Conservation (phyloP, 768 basidiomycete species). For the Lentinula raphanica region DNA sequence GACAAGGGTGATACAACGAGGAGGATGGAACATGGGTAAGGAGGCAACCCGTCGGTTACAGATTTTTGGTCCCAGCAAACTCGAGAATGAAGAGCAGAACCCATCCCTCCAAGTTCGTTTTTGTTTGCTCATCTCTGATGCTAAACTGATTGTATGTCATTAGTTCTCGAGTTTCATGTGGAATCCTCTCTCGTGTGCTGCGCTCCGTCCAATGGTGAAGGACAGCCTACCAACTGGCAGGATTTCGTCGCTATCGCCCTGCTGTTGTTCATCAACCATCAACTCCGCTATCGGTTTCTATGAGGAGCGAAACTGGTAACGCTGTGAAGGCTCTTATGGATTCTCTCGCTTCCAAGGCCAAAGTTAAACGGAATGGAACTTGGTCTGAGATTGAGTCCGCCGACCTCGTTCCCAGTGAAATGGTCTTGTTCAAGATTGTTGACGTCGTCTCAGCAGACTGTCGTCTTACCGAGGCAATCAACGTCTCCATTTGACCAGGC, state of each 20-base stretch:
- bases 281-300: constrained; percentile 98
- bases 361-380: constrained; percentile 77
- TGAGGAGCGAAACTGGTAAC: constrained; percentile 95
- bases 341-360: constrained; percentile 95
- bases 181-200: constrained; percentile 99
- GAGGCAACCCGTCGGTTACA: constrained; percentile 83
- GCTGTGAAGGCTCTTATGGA: constrained; percentile 99
- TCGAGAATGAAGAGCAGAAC: constrained; percentile 87
- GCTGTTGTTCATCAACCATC: constrained; percentile 82
- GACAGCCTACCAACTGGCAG: constrained; percentile 87
- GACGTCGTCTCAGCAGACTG: constrained; percentile 98
- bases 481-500: constrained; percentile 98
- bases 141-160: neutral
- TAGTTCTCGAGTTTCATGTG: constrained; percentile 98
- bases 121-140: constrained; percentile 3
- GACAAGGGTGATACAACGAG: too few species aligned
- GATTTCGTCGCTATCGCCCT: constrained; percentile 96
- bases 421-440: constrained; percentile 98
- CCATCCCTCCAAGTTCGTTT: constrained; percentile 73
- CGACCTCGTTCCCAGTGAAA: constrained; percentile 89
- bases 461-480: constrained; percentile 93
- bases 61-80: constrained; percentile 94
- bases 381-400: constrained; percentile 93
- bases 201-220: constrained; percentile 88
- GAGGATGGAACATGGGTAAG: too few species aligned